Conservation (phyloP, 257 asterid species). For the Cynanchum wilfordii region DNA sequence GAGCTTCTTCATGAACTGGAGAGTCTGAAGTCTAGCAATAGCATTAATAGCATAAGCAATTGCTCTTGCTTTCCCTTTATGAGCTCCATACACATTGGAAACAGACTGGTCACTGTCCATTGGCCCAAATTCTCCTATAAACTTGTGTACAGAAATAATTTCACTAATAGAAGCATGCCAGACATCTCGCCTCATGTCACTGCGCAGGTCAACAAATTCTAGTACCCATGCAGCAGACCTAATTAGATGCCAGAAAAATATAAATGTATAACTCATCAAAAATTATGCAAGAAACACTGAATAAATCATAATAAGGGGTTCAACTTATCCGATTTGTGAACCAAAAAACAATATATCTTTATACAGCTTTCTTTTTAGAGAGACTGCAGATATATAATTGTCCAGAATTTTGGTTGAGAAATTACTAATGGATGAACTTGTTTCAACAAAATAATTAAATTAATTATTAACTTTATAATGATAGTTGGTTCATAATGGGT, state of each 20-base stretch:
- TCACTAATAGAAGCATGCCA: constrained; percentile 83
- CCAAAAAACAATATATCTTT: not conserved
- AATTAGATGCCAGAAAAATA: constrained; percentile 10
- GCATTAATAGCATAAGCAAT: constrained; percentile 49
- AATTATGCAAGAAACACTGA: not conserved
- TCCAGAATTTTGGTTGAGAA: not conserved
- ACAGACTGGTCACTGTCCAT: constrained; percentile 59
- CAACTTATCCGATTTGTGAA: not conserved
- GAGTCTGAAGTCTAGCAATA: constrained; percentile 85
- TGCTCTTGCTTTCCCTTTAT: constrained; percentile 66
- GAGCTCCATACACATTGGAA: constrained; percentile 61
- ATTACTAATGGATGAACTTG: not conserved
- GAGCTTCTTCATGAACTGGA: constrained; percentile 61
- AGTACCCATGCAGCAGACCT: constrained; percentile 65
- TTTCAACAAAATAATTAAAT: not conserved
- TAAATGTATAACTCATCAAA: not conserved
- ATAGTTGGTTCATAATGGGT: not conserved
- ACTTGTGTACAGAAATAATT: constrained; percentile 60
- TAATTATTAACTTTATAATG: not conserved
- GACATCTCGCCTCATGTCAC: constrained; percentile 91
- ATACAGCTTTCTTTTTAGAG: not conserved
- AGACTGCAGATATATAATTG: not conserved
- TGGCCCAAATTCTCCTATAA: constrained; percentile 74
- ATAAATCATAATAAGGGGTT: not conserved
- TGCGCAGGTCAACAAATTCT: constrained; percentile 85